Evolutionary conservation across 179 eudicot species (phyloP), one percentile per base, ranked within the genome.

Genomic region (Beta lomatogona): DNA sequence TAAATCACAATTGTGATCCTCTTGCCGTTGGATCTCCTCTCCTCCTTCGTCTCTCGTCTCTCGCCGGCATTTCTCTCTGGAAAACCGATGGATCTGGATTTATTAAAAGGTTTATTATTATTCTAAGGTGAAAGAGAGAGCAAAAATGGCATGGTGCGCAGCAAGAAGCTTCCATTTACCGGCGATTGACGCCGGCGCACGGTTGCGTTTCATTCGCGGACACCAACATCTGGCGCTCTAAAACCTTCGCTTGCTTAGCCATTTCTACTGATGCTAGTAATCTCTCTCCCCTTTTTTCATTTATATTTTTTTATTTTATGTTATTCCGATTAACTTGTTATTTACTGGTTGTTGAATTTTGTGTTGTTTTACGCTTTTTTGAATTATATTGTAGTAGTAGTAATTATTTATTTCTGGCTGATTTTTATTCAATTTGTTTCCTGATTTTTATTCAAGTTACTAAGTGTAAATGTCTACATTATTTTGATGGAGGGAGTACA

Each of bases 71-170:
- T n/a, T n/a, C n/a, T n/a, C n/a, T n/a, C n/a, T n/a, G n/a, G n/a
- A n/a, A n/a, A n/a, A n/a, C n/a, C n/a, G n/a, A n/a, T n/a, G n/a
- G n/a, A n/a, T n/a, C n/a, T n/a, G n/a, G n/a, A n/a, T n/a, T n/a
- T n/a, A n/a, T n/a, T n/a, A n/a, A n/a, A n/a, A n/a, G n/a, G n/a
- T n/a, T n/a, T n/a, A n/a, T n/a, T n/a, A n/a, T n/a, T n/a, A n/a
- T n/a, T n/a, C n/a, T n/a, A n/a, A n/a, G n/a, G n/a, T n/a, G 64
- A 45, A 52, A 76, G 72, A 65, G 31, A 19, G 41, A 41, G 19
- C n/a, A 22, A 81, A 45, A 80, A 93, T 92, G 98, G 86, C 93
- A 82, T 91, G 91, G 92, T 82, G 80, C 65, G 93, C 92, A 76
- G 88, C 86, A 46, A 89, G 88, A 75, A 77, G 73, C 85, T 85